Evolutionary conservation across 106 monocot genomes (phyloP), one percentile per base, ranked within the genome.

Genomic region (Dendrobium chrysotoxum): DNA sequence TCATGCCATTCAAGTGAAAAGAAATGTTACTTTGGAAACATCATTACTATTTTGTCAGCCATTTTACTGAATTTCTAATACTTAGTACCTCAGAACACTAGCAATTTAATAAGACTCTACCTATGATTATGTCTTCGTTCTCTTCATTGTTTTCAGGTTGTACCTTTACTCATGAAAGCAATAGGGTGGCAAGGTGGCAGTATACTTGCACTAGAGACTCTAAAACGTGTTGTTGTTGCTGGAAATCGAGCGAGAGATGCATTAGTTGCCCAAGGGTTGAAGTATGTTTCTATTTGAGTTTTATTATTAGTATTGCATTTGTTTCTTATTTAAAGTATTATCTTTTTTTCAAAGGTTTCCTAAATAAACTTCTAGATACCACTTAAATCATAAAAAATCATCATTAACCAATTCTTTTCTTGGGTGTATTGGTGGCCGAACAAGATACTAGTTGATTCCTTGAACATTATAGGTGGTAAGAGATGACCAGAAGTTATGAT

Each of bases 151-250:
- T 50, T 83, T 12, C 83, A 99, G 99, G 99, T 99, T 78, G 99
- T 99, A 75, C 99, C 99, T 38, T 90, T 99, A 88, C 91, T 99
- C 45, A 99, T 99, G 99, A 99, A 99, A 88, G 91, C 99, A 30
- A 99, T 99, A 78, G 99, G 99, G 80, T 99, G 99, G 99, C 95
- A 99, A 88, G 99, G 99, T 57, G 99, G 99, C 9, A 91, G 95
- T 77, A 99, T 99, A 70, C 82, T 99, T 40, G 99, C 99, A 16
- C 82, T 99, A 61, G 99, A 99, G 85, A 99, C 99, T 45, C 86
- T 99, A 65, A 99, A 99, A 81, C 99, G 99, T 80, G 93, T 99
- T 87, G 95, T 95, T 81, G 95, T 81, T 88, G 95, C 99, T 80
- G 99, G 99, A 81, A 99, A 99, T 85, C 89, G 99, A 78, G 99